A percentile compares a stretch with the other conserved stretches of the same genome.
Conservation (phyloP, 108 stramenopile species). For the Nannochloropsis gaditana region DNA sequence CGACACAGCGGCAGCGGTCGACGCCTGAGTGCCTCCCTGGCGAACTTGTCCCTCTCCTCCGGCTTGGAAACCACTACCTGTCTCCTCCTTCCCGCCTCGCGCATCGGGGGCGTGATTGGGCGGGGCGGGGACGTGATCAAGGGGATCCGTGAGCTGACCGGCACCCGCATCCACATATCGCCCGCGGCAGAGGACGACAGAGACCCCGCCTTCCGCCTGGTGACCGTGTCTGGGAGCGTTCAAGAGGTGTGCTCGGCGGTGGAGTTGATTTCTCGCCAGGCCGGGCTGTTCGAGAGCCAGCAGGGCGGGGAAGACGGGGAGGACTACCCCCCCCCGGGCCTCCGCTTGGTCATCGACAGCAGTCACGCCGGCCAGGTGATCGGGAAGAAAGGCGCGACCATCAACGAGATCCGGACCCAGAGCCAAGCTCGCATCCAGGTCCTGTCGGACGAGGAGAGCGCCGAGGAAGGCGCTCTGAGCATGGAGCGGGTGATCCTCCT, state of each 20-base stretch:
- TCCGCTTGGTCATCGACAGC: neutral
- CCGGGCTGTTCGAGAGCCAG: neutral
- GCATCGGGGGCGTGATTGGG: neutral
- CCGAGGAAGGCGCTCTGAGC: neutral
- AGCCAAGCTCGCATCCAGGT: neutral
- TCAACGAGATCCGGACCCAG: neutral
- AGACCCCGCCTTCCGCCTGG: neutral
- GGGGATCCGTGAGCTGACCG: neutral
- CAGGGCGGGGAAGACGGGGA: neutral
- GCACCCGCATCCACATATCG: neutral
- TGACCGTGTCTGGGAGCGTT: neutral
- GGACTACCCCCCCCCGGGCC: neutral
- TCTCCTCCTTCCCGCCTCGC: neutral
- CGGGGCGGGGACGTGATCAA: neutral
- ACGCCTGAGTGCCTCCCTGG: neutral
- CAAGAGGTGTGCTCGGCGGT: neutral
- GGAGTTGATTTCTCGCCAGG: neutral
- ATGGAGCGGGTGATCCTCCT: neutral
- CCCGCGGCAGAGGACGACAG: conserved; percentile 9
- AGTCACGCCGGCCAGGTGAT: neutral
- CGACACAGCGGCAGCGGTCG: neutral
- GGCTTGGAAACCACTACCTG: neutral
- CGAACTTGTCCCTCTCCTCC: neutral
- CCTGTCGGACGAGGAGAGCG: neutral
- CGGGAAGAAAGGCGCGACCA: neutral